Base-by-base conservation (phyloP, 305 asterid species). In the Ilex paraguariensis region DNA sequence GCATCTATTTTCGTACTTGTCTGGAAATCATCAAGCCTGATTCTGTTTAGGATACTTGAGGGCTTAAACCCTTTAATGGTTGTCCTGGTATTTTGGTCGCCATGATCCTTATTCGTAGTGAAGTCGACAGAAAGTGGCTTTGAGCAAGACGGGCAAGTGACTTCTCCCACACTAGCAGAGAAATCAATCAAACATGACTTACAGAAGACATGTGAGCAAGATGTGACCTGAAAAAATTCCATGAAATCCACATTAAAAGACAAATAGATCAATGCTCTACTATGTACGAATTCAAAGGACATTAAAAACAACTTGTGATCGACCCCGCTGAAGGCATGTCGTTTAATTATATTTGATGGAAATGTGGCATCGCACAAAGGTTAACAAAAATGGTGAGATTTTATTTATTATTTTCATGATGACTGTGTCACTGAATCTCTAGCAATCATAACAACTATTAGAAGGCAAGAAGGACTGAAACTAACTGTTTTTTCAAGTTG, bases 1-100 rank as follows among this genome's bases (percentile, higher is more conserved):
- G 98, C 98, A 69, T 92, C 98, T 69, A 92, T 89, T 80, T 92
- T 92, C 68, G 96, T 92, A 69, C 98, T 89, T 44, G 95, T 82
- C 82, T 85, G 97, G 75, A 89, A 92, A 73, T 85, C 78, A 63
- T 79, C 75, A 28, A 91, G 85, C 75, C 71, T 75, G 64, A 91
- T 83, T 76, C 98, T 82, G 61, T 91, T 88, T 75, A 91, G 79
- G 76, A 91, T 91, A 72, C 98, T 91, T 15, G 96, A 79, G 12
- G 91, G 60, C 79, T 84, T 85, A 73, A 87, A 88, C 60, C 97
- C 98, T 77, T 85, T 86, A 56, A 89, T 60, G 62, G 82, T 83
- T 44, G 86, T 72, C 73, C 78, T 87, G 46, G 79, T 51, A 63
- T 59, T 79, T 63, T 67, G 87, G 58, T 76, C 82, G 75, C 76